Evolutionary conservation across 352 stramenopile species (phyloP).

Genomic region (Globisporangium radiosum): DNA sequence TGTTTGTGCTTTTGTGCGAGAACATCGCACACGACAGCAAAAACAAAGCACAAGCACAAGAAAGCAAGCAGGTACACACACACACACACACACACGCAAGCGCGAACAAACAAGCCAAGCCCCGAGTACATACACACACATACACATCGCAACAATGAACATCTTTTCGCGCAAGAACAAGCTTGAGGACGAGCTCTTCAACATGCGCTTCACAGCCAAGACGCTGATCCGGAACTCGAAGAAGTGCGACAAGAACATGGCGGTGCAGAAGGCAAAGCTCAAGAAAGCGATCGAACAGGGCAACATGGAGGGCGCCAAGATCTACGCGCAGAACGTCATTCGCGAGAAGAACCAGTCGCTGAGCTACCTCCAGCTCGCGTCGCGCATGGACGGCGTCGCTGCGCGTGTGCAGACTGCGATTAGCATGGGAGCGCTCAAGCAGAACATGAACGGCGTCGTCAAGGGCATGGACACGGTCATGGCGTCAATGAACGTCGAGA

Average conservation of each 20-base stretch:
- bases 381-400: constrained; percentile 95
- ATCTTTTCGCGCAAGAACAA: constrained; percentile 82
- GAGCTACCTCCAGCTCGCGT: constrained; percentile 94
- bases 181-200: constrained; percentile 85
- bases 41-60: too few relatives aligned
- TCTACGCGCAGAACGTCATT: constrained; percentile 93
- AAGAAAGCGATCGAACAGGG: constrained; percentile 96
- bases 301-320: constrained; percentile 96
- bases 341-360: constrained; percentile 86
- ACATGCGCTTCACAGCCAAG: constrained; percentile 89
- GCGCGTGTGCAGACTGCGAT: constrained; percentile 96
- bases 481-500: constrained; percentile 96
- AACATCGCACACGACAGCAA: too few relatives aligned
- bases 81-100: too few relatives aligned
- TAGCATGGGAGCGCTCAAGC: constrained; percentile 91
- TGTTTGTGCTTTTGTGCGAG: not conserved
- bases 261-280: constrained; percentile 91
- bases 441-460: constrained; percentile 95
- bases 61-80: not conserved
- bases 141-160: constrained; percentile 35
- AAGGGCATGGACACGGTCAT: constrained; percentile 96
- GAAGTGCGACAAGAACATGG: constrained; percentile 98
- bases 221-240: constrained; percentile 88
- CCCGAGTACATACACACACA: not conserved
- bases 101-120: not conserved